Conservation (phyloP, 2,329 filamentous ascomycete genomes). For the Xylaria sp. region DNA sequence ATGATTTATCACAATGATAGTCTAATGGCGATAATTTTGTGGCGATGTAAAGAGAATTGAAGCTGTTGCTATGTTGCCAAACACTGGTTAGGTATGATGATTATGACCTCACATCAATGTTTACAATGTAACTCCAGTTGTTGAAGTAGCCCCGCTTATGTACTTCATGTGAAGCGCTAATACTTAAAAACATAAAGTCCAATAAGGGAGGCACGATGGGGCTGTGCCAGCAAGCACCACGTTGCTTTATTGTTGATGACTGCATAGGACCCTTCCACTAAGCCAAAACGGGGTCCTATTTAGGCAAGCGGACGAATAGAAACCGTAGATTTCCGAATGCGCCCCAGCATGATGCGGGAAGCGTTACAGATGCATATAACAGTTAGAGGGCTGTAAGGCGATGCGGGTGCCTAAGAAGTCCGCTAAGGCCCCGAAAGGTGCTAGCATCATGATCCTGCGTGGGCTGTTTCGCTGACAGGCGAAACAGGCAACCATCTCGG, state of each 20-base stretch:
- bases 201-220: slow-evolving; percentile 1
- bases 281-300: not conserved
- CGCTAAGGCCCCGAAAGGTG: not conserved
- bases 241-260: slow-evolving; percentile 1
- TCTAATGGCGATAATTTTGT: no score
- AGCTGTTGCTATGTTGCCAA: not conserved
- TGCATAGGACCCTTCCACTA: not conserved
- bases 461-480: slow-evolving; percentile 17
- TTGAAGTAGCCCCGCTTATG: not conserved
- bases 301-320: slow-evolving; percentile 11
- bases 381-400: not conserved
- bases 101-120: slow-evolving; percentile 1
- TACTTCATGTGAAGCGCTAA: not conserved
- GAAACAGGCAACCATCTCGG: slow-evolving; percentile 10
- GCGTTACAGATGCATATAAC: slow-evolving; percentile 13
- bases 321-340: not conserved
- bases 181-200: not conserved
- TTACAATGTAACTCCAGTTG: not conserved
- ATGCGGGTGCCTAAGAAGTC: not conserved
- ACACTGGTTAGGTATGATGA: not conserved
- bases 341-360: slow-evolving; percentile 10
- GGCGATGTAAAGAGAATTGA: not conserved
- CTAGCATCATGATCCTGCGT: slow-evolving; percentile 16
- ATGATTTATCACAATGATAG: not conserved
- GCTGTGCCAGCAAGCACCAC: slow-evolving; percentile 8